Conservation (phyloP, 2,329 filamentous ascomycete species). For the Colletotrichum sojae region DNA sequence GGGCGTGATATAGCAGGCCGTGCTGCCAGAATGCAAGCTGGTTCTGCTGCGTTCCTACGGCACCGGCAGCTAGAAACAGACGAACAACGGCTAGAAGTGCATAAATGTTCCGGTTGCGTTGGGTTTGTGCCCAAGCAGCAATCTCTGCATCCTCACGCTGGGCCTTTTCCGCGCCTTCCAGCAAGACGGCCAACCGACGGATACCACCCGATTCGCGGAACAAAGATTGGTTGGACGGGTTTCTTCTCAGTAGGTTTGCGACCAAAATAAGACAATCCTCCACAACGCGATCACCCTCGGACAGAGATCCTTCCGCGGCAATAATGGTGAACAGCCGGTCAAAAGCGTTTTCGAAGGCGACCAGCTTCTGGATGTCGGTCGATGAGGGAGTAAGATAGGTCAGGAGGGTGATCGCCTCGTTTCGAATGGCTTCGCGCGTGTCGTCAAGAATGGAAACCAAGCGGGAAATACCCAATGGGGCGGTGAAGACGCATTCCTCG, state of each 20-base stretch:
- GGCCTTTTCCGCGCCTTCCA: constrained; percentile 71
- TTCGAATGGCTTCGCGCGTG: constrained; percentile 86
- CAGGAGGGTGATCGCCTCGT: constrained; percentile 88
- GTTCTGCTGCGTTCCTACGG: constrained; percentile 84
- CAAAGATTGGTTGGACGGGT: constrained; percentile 91
- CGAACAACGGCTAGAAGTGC: constrained; percentile 89
- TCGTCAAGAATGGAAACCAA: constrained; percentile 90
- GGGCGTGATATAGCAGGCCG: constrained; percentile 82
- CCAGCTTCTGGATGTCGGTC: constrained; percentile 91
- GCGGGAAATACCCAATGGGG: constrained; percentile 88
- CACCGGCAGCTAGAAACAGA: constrained; percentile 87
- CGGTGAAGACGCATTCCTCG: constrained; percentile 93
- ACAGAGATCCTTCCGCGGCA: constrained; percentile 83
- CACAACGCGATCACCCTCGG: constrained; percentile 86
- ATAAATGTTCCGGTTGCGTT: constrained; percentile 92
- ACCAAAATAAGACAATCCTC: constrained; percentile 94
- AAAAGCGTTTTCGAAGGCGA: constrained; percentile 95
- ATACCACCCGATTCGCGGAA: constrained; percentile 93
- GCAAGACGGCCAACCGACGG: constrained; percentile 77
- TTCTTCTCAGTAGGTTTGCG: constrained; percentile 88
- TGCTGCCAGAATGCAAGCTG: constrained; percentile 89
- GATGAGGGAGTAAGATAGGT: constrained; percentile 91
- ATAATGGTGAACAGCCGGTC: constrained; percentile 89
- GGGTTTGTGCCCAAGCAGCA: constrained; percentile 81
- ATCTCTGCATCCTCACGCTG: constrained; percentile 71